A percentile compares a stretch with the other conserved stretches of the same genome.
Conservation (phyloP, 768 basidiomycete species). For the Rhizopogon vinicolor region DNA sequence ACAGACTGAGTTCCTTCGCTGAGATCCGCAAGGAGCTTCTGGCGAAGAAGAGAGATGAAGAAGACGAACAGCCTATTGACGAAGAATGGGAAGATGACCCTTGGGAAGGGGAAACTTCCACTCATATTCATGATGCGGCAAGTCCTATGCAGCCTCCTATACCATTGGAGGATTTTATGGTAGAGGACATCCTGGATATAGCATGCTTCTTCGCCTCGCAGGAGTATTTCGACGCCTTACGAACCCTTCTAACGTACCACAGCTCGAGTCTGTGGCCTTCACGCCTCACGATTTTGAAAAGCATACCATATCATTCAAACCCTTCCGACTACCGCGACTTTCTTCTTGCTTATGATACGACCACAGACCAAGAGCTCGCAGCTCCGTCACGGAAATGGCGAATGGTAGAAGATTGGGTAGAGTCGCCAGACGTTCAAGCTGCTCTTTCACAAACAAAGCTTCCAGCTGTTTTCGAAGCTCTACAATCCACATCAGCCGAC, state of each 20-base stretch:
- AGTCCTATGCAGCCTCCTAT: slow-evolving; percentile 37
- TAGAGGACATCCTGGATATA: slow-evolving; percentile 47
- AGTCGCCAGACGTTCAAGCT: slow-evolving; percentile 38
- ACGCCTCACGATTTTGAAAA: slow-evolving; percentile 66
- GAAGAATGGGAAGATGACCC: slow-evolving; percentile 54
- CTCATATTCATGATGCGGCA: slow-evolving; percentile 13
- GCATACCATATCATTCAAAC: slow-evolving; percentile 68
- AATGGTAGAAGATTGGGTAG: slow-evolving; percentile 53
- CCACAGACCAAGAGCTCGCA: slow-evolving; percentile 39
- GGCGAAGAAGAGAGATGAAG: slow-evolving; percentile 17
- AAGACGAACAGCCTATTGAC: slow-evolving; percentile 24
- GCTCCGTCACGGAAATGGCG: slow-evolving; percentile 41
- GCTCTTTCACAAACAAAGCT: slow-evolving; percentile 30
- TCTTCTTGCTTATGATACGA: slow-evolving; percentile 56
- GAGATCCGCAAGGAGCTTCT: slow-evolving; percentile 48
- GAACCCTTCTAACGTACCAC: slow-evolving; percentile 56
- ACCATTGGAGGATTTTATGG: slow-evolving; percentile 61
- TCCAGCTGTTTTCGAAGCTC: slow-evolving; percentile 7
- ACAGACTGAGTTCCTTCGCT: slow-evolving; percentile 68
- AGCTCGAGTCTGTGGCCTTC: slow-evolving; percentile 55
- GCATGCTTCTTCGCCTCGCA: slow-evolving; percentile 65
- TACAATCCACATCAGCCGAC: slow-evolving; percentile 5
- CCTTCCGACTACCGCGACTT: slow-evolving; percentile 59
- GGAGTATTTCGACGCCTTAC: slow-evolving; percentile 54
- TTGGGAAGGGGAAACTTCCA: slow-evolving; percentile 52